Base-by-base conservation (phyloP, 352 stramenopile genomes). In the Phytophthora meadii region DNA sequence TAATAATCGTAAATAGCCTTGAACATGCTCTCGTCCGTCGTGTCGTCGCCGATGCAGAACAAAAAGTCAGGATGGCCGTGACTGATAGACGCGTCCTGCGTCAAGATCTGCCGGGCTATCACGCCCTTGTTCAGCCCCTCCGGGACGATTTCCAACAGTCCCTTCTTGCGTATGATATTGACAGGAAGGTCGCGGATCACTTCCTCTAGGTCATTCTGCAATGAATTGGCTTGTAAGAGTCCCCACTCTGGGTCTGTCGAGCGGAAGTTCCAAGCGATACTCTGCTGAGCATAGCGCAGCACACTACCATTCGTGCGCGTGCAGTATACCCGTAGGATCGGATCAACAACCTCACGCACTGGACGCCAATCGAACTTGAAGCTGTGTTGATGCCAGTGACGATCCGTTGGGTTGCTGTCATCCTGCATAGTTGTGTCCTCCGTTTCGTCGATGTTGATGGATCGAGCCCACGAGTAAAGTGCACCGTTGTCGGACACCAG, bases 21-120 rank as follows among this genome's bases (percentile, higher is more conserved):
- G 79, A 99, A 99, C 97, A 99, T 99, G 66, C 97, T 98, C 76
- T 99, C 97, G 68, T 99, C 97, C 5, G 93, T 97, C 47, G 95
- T 97, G 69, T 99, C 96, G 74, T 99, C 97, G 44, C 97, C 97
- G 62, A 99, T 97, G 57, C 95, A 98, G 17, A 99, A 90, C 24
- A 98, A 65, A 78, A 99, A 99, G 74, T 99, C 96, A 8, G 97
- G 90, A 30, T 94, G 88, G 7, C 80, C 74, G n/a, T 80, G 72
- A 57, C 90, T 82, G 36, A 89, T 87, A 30, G 74, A 62, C 5
- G 79, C 83, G 54, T 96, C 87, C 66, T 98, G 88, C 5, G 89
- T 84, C 46, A 99, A 76, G 49, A 99, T 98, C 56, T 98, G 93
- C n/a, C 94, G 94, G 8, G 97, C 95, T 22, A 99, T 92, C 30